A percentile compares a stretch with the other conserved stretches of the same genome.
Conservation (phyloP, 2,329 filamentous ascomycete genomes). For the Drechslera avenae region DNA sequence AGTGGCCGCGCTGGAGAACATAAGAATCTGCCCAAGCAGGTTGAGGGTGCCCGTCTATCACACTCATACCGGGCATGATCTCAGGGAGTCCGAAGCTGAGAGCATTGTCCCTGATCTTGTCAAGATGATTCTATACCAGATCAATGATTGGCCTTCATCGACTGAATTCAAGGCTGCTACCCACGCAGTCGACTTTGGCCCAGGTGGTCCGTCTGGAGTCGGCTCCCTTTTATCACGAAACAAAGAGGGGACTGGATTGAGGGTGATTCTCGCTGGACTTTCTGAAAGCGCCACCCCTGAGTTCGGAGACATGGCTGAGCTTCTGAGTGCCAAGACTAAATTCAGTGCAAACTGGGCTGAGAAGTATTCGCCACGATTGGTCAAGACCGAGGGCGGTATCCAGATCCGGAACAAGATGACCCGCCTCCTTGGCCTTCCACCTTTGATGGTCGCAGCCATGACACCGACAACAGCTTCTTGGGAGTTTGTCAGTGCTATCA, state of each 20-base stretch:
- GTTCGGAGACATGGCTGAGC: constrained; percentile 1
- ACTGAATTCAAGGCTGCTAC: constrained; percentile 20
- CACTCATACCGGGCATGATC: constrained; percentile 20
- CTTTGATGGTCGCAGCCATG: constrained; percentile 92
- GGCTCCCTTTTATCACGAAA: constrained; percentile 21
- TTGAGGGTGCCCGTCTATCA: constrained; percentile 25
- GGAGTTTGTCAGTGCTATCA: constrained; percentile 90
- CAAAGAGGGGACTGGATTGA: constrained; percentile 23
- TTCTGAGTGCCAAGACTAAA: constrained; percentile 1
- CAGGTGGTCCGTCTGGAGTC: constrained; percentile 26
- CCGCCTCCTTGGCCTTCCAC: constrained; percentile 80
- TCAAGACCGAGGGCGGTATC: constrained; percentile 10
- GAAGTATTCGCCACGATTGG: constrained; percentile 6
- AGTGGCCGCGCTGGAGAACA: constrained; percentile 17
- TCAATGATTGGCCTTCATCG: constrained; percentile 26
- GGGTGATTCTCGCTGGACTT: constrained; percentile 24
- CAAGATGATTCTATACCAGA: constrained; percentile 18
- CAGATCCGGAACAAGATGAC: constrained; percentile 65
- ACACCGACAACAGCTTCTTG: constrained; percentile 86
- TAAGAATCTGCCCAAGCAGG: constrained; percentile 21
- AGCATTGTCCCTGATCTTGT: constrained; percentile 17
- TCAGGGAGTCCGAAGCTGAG: constrained; percentile 18
- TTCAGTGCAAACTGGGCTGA: neutral
- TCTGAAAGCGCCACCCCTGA: constrained; percentile 11
- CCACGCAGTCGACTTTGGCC: constrained; percentile 30